Evolutionary conservation across 768 basidiomycete genomes (phyloP), one percentile per base, ranked within the genome.

Genomic region (Tricholoma furcatifolium): DNA sequence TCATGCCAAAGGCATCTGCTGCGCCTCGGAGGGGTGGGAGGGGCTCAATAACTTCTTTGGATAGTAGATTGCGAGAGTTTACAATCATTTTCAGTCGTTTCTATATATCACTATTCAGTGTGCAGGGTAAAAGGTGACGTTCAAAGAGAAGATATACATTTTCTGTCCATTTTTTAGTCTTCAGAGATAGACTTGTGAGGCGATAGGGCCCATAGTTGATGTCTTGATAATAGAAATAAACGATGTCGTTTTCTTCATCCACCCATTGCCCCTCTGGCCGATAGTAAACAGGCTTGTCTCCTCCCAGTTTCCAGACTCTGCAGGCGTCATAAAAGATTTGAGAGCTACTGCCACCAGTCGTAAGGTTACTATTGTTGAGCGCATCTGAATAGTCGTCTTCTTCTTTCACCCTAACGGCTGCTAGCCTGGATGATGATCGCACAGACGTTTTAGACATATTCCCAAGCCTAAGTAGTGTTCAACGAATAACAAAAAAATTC

Each of bases 201-300:
- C 40, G 48, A 24, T 31, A 50, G 12, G 48, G 39, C 5, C 42
- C 32, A 17, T 18, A 4, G 5, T 51, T 34, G 12, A 43, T 12
- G 12, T 41, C 30, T 24, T 36, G 41, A 41, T 43, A 51, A 21
- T 51, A 51, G 20, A 43, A 51, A 24, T 27, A 38, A 4, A 51
- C 18, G 23, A 27, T 41, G 10, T 43, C 7, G n/a, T 51, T 51
- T 20, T 43, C 34, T 4, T 17, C 34, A 21, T 51, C 42, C 23
- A 51, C 10, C 10, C 23, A 41, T 24, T 51, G 50, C 34, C 50
- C 50, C 36, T 51, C 42, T 5, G 50, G 42, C 21, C 50, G 43
- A 8, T 36, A 51, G 20, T 51, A 51, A 11, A 51, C 9, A 18
- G 40, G 32, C 2, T 43, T 44, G 14, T 17, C 20, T 15, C 50